These are phyloP conservation scores for Hypoxylon sp. DNA, from an alignment of 2,329 filamentous ascomycete species.

Conservation along the genomic window DNA sequence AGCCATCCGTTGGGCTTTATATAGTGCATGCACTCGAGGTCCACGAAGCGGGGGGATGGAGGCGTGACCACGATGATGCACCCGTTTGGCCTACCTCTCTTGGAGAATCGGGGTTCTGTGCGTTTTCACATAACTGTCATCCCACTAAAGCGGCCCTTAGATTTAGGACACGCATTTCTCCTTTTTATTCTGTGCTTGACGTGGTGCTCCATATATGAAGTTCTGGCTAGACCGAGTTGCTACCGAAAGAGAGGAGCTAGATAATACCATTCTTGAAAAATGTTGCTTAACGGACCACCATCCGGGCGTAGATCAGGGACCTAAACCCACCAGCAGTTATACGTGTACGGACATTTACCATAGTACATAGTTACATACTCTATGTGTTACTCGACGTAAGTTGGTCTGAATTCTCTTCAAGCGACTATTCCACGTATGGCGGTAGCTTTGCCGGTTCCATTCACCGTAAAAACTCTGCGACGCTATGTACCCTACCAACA, in stretches of 20 bases:
- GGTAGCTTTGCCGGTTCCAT: conserved; percentile 16
- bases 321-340: background rate
- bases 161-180: conserved; percentile 15
- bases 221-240: conserved; percentile 15
- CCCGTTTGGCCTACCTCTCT: conserved; percentile 20
- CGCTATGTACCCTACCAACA: conserved; percentile 23
- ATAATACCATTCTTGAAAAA: conserved; percentile 2
- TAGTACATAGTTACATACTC: background rate
- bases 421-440: conserved; percentile 12
- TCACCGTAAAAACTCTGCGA: conserved; percentile 37
- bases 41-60: conserved; percentile 35
- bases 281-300: background rate
- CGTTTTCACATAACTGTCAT: conserved; percentile 15
- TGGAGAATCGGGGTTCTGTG: conserved; percentile 19
- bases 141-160: conserved; percentile 21
- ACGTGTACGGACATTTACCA: background rate
- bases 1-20: conserved; percentile 24
- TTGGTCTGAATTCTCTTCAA: conserved; percentile 7
- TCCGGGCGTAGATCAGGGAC: conserved; percentile 14
- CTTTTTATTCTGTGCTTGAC: conserved; percentile 16
- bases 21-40: conserved; percentile 28
- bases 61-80: conserved; percentile 37
- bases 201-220: conserved; percentile 3
- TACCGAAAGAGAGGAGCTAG: conserved; percentile 15
- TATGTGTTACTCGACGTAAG: conserved; percentile 9